Percentiles rank a stretch among this genome's conserved stretches.
Conservation (phyloP, 2,329 filamentous ascomycete genomes). For the Fusarium pininemorale region DNA sequence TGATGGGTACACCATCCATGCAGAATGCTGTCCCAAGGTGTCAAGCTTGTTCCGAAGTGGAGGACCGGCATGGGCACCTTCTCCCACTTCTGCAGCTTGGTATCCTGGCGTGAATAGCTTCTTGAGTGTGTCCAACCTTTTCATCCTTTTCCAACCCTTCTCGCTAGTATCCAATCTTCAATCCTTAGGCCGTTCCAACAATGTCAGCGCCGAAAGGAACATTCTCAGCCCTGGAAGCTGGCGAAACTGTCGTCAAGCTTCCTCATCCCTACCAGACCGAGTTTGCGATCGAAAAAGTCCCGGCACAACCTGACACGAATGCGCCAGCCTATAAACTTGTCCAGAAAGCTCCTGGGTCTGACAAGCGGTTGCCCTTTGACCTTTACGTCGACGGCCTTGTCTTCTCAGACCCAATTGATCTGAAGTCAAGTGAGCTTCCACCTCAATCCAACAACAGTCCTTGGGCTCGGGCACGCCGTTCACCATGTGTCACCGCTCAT, state of each 20-base stretch:
- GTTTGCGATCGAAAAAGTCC: slow-evolving; percentile 52
- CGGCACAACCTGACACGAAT: slow-evolving; percentile 30
- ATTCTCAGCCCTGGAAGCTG: slow-evolving; percentile 38
- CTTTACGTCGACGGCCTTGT: slow-evolving; percentile 49
- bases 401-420: slow-evolving; percentile 57
- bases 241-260: slow-evolving; percentile 57
- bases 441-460: slow-evolving; percentile 63
- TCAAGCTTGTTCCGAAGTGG: slow-evolving; percentile 20
- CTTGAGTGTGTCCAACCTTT: not conserved
- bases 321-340: slow-evolving; percentile 49
- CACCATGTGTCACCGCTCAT: slow-evolving; percentile 55
- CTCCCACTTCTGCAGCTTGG: slow-evolving; percentile 1
- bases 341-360: slow-evolving; percentile 41
- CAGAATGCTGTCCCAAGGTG: not conserved
- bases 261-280: slow-evolving; percentile 60
- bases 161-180: not conserved
- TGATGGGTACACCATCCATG: slow-evolving; percentile 5
- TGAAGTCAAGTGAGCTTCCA: slow-evolving; percentile 60
- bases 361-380: slow-evolving; percentile 42
- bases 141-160: not conserved
- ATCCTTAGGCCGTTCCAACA: not conserved
- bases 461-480: slow-evolving; percentile 65
- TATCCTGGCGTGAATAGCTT: slow-evolving; percentile 36
- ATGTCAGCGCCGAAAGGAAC: slow-evolving; percentile 31
- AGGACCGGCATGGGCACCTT: slow-evolving; percentile 7